Evolutionary conservation across 169 alveolate species (phyloP).

Genomic region (Plasmodium sp.): DNA sequence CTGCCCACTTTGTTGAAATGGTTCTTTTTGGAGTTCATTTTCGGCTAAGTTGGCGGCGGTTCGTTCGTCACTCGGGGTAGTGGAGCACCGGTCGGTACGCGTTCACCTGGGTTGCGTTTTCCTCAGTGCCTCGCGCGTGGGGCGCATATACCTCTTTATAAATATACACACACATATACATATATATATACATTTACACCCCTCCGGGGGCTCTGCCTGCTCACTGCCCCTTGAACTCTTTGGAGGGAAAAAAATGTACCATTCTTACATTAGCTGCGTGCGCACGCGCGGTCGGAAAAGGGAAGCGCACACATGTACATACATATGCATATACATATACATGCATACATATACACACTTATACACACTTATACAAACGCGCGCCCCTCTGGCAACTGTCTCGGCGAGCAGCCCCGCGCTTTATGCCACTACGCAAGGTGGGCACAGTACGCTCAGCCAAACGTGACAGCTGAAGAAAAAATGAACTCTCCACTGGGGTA

Average conservation of each 20-base stretch:
- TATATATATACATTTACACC: too few relatives aligned
- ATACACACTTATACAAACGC: background rate
- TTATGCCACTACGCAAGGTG: background rate
- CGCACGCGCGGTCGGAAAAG: background rate
- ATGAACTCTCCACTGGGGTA: background rate
- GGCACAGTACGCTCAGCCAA: background rate
- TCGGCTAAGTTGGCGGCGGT: background rate
- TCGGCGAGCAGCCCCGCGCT: background rate
- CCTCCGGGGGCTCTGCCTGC: background rate
- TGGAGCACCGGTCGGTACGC: background rate
- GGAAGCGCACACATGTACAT: background rate
- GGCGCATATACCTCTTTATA: background rate
- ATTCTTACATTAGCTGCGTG: background rate
- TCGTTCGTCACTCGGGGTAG: background rate
- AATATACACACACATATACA: too few relatives aligned
- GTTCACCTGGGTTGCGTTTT: background rate
- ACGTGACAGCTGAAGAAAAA: background rate
- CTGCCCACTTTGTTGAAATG: conserved; percentile 7
- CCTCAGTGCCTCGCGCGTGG: background rate
- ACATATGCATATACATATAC: background rate
- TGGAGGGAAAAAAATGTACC: background rate
- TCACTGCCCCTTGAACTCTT: background rate
- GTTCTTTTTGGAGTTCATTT: conserved; percentile 47
- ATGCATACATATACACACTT: background rate
- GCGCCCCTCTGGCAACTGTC: background rate